A percentile compares a stretch with the other conserved stretches of the same genome.
Evolutionary conservation across 805 yeast species (phyloP).

Genomic region (Blastobotrys terrestris): DNA sequence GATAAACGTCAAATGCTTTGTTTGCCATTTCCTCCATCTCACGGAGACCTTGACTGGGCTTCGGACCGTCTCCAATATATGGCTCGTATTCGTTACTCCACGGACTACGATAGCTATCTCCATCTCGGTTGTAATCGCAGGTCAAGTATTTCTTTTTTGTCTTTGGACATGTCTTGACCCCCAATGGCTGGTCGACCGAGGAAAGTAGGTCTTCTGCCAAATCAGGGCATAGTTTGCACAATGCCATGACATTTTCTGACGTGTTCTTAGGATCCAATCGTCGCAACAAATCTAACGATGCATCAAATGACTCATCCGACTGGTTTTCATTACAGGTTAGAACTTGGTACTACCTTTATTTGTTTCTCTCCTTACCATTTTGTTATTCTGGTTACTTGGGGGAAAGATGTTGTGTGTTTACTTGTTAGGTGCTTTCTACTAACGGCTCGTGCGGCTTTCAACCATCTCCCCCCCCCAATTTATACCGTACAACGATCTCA

Average conservation of each 20-base stretch:
- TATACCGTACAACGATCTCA: no score
- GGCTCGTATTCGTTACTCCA: conserved; percentile 72
- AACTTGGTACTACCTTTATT: neutral
- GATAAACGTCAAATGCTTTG: conserved; percentile 84
- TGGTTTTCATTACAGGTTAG: neutral
- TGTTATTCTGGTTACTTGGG: no score
- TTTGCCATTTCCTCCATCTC: conserved; percentile 75
- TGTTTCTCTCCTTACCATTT: neutral
- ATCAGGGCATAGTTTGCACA: conserved; percentile 53
- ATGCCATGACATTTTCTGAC: conserved; percentile 37
- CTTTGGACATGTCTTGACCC: conserved; percentile 42
- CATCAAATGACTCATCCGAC: conserved; percentile 54
- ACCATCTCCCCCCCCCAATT: no score
- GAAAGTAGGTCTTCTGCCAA: conserved; percentile 83
- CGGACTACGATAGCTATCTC: conserved; percentile 88
- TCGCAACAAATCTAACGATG: conserved; percentile 70
- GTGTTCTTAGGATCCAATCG: conserved; percentile 66
- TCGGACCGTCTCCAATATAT: conserved; percentile 58
- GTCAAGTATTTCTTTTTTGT: conserved; percentile 66
- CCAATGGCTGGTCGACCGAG: conserved; percentile 80
- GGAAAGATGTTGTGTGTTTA: no score
- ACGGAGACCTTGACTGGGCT: conserved; percentile 61
- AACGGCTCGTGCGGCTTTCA: no score
- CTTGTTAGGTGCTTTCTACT: no score
- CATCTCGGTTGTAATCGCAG: conserved; percentile 94